Percentiles rank a stretch among this genome's conserved stretches.
Evolutionary conservation across 1,284 basidiomycete genomes (phyloP).

Genomic region (Wallemia hederae): DNA sequence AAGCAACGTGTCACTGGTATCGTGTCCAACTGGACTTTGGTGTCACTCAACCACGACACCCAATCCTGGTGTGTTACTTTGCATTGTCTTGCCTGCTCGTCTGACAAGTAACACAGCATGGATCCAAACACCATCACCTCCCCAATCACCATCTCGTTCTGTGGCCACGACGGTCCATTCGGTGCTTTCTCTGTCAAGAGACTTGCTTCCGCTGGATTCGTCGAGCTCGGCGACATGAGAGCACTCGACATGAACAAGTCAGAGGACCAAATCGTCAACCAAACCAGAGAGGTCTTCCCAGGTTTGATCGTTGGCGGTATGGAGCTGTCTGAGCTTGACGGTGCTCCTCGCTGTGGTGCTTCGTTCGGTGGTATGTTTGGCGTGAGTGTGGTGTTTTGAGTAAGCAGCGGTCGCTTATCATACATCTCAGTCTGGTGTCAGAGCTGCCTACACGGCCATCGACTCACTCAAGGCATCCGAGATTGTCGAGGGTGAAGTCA

Average conservation of each 20-base stretch:
- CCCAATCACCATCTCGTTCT: conserved; percentile 26
- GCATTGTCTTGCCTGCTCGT: not conserved
- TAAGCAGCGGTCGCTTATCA: not conserved
- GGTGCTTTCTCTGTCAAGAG: conserved; percentile 50
- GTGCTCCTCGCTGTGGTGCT: conserved; percentile 48
- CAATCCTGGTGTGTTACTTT: conserved; percentile 1
- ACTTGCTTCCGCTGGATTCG: conserved; percentile 40
- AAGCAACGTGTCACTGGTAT: conserved; percentile 47
- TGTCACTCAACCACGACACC: conserved; percentile 37
- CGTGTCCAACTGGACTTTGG: conserved; percentile 60
- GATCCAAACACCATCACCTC: conserved; percentile 58
- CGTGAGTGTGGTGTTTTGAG: conserved; percentile 4
- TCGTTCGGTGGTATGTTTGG: conserved; percentile 16
- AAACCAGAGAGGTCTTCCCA: conserved; percentile 47
- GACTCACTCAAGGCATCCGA: conserved; percentile 29
- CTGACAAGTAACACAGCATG: conserved; percentile 37
- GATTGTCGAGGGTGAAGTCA: conserved; percentile 34
- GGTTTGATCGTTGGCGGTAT: conserved; percentile 34
- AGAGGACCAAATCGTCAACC: conserved; percentile 21
- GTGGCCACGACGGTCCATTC: conserved; percentile 44
- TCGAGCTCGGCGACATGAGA: conserved; percentile 53
- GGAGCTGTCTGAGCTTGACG: conserved; percentile 59
- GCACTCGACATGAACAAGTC: conserved; percentile 36
- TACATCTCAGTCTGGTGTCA: conserved; percentile 50
- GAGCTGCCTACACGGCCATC: conserved; percentile 43